Conservation (phyloP, 306 rosid genomes). For the Ormosia semicastrata region DNA sequence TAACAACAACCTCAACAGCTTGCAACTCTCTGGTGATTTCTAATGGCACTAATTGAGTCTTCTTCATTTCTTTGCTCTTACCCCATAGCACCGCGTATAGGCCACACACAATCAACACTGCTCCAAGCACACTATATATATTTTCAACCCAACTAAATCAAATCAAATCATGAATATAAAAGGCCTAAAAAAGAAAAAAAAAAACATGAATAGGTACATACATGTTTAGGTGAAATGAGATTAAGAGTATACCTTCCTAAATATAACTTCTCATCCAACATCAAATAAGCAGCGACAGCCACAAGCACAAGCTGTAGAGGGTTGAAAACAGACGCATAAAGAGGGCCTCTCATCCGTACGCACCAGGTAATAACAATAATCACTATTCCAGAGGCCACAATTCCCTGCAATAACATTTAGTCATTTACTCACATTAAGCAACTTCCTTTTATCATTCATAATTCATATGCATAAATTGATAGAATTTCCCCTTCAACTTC, state of each 20-base stretch:
- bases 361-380: slow-evolving; percentile 19
- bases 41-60: not conserved
- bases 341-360: slow-evolving; percentile 8
- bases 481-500: no score
- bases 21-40: not conserved
- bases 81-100: not conserved
- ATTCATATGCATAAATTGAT: no score
- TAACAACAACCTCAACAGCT: not conserved
- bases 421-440: no score
- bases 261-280: slow-evolving; percentile 12
- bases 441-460: no score
- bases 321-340: slow-evolving; percentile 20
- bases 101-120: not conserved
- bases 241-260: not conserved
- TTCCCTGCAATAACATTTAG: slow-evolving; percentile 5
- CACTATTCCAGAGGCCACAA: not conserved
- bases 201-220: no score
- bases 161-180: no score
- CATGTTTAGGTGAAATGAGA: no score
- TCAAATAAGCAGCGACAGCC: slow-evolving; percentile 16
- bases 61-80: not conserved
- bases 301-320: slow-evolving; percentile 9
- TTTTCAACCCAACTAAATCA: no score
- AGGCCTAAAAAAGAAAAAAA: no score
- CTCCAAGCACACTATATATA: not conserved